Percentiles rank a stretch among this genome's conserved stretches.
Evolutionary conservation across 2,329 filamentous ascomycete genomes (phyloP).

Genomic region (Epichloe baconii): DNA sequence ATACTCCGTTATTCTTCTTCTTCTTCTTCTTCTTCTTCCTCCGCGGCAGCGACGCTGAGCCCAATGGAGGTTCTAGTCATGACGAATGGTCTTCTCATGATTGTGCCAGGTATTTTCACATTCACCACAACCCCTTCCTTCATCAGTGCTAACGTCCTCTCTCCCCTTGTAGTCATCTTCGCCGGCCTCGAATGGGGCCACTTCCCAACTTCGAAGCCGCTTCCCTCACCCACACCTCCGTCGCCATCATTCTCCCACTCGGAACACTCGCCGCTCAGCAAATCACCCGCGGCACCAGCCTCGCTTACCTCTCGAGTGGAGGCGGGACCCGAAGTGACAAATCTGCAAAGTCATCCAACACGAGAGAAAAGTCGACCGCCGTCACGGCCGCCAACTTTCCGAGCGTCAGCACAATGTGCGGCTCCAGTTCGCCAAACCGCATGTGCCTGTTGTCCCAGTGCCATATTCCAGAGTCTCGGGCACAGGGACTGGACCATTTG

Average conservation of each 20-base stretch:
- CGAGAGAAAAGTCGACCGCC: slow-evolving; percentile 4
- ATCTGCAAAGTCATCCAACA: not conserved
- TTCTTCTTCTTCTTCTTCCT: slow-evolving; percentile 12
- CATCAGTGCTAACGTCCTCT: not conserved
- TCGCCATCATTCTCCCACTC: slow-evolving; percentile 37
- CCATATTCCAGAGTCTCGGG: slow-evolving; percentile 9
- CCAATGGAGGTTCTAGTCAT: slow-evolving; percentile 43
- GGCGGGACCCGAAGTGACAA: not conserved
- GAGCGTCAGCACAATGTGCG: slow-evolving; percentile 3
- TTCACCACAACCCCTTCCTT: not conserved
- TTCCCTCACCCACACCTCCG: slow-evolving; percentile 35
- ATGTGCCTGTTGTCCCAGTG: slow-evolving; percentile 15
- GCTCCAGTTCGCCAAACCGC: slow-evolving; percentile 8
- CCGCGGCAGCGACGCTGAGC: slow-evolving; percentile 16
- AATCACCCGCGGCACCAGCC: slow-evolving; percentile 18
- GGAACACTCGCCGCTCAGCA: slow-evolving; percentile 39
- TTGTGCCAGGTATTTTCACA: slow-evolving; percentile 32
- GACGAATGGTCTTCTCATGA: slow-evolving; percentile 43
- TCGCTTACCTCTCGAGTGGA: slow-evolving; percentile 7
- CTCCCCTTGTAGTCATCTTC: slow-evolving; percentile 32
- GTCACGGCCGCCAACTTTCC: slow-evolving; percentile 1
- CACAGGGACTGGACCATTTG: slow-evolving; percentile 12
- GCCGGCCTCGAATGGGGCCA: slow-evolving; percentile 31
- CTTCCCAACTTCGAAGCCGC: slow-evolving; percentile 34
- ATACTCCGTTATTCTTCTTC: slow-evolving; percentile 26